Evolutionary conservation across 441 rosid genomes (phyloP), one percentile per base, ranked within the genome.

Genomic region (Pelargonium cotyledonis): DNA sequence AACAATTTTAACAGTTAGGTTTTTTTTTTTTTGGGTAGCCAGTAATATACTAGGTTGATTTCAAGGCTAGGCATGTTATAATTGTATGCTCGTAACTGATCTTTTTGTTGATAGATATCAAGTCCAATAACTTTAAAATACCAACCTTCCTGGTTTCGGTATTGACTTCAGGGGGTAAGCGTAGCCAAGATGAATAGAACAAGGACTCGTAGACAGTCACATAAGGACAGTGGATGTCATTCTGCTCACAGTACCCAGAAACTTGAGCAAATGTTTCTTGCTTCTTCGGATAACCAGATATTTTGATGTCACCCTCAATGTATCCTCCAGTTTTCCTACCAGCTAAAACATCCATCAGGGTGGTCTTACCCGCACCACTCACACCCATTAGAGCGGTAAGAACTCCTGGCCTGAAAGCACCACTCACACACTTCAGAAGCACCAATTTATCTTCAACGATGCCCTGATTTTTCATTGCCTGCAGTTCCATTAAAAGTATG

Each of bases 361-460:
- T 89, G 12, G 95, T 87, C 80, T 87, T 93, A 4, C 97, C 97
- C n/a, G 97, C 97, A 6, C 98, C 98, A 31, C 92, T 88, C 41
- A 88, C 92, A 47, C 98, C 98, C 97, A 93, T 93, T 67, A 90
- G 26, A 23, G 26, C 26, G 0, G 96, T 90, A 14, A 92, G 92
- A 66, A 92, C 91, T 2, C 98, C 98, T n/a, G 97, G 98, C 82
- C 94, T 84, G 74, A 92, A 92, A 63, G 92, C 83, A 47, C 98
- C 96, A 70, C 85, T 93, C 29, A 90, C 88, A 6, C 90, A 85
- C 68, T 85, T 90, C 72, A 92, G 66, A 31, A 92, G 83, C 31
- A 78, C 86, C 78, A 93, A 79, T 67, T 65, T 85, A 66, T 86
- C 86, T 16, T 80, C 90, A 5, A 16, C 31, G 35, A 85, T 62